Percentiles rank a stretch among this genome's conserved stretches.
Conservation (phyloP, 306 rosid genomes). For the Hippophae rhamnoides region DNA sequence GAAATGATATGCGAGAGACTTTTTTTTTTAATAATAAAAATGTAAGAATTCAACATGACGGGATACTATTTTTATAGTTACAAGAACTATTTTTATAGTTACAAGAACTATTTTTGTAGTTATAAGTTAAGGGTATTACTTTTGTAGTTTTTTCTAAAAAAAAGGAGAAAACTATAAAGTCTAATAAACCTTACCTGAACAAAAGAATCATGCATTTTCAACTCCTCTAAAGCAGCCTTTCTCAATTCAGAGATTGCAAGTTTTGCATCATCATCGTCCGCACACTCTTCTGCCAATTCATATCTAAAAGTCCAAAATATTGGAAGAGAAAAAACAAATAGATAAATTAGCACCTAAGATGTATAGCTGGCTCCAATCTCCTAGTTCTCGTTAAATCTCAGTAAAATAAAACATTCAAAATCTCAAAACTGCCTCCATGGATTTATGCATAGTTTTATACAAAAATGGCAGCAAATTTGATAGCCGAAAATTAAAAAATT, state of each 20-base stretch:
- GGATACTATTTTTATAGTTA: no score
- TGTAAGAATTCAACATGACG: no score
- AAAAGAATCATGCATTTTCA: conserved; percentile 64
- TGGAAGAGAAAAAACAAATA: conserved; percentile 4
- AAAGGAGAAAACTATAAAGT: neutral
- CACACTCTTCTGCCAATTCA: conserved; percentile 72
- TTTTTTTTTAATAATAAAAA: no score
- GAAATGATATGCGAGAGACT: no score
- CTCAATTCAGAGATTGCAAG: conserved; percentile 35
- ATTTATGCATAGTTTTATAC: conserved; percentile 21
- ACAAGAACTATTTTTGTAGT: no score
- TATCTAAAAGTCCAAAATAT: conserved; percentile 24
- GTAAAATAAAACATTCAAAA: neutral
- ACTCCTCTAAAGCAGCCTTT: conserved; percentile 31
- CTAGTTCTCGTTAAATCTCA: conserved; percentile 6
- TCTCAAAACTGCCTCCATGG: conserved; percentile 11
- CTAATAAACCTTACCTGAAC: conserved; percentile 42
- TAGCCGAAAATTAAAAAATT: no score
- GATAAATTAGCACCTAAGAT: neutral
- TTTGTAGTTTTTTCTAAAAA: no score
- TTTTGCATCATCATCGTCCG: conserved; percentile 94
- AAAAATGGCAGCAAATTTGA: no score
- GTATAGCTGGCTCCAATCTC: neutral
- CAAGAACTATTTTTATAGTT: no score
- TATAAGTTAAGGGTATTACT: no score